Evolutionary conservation across 129 eudicot species (phyloP), one percentile per base, ranked within the genome.

Genomic region (Smallanthus sonchifolius): DNA sequence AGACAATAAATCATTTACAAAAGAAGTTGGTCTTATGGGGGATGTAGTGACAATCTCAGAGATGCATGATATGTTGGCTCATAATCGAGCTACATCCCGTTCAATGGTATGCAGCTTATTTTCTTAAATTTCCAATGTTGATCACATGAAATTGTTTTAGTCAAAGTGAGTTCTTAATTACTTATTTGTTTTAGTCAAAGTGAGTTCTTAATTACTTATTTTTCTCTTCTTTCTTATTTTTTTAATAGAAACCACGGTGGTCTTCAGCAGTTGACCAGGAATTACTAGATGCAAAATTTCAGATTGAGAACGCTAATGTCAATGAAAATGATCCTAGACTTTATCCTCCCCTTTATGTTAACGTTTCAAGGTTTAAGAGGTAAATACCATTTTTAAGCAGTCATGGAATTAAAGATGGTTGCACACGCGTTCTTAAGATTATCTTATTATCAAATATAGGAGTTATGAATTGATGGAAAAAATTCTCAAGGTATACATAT

Each of bases 391-490:
- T 40, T 66, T 66, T 24, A 66, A 55, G 39, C 69, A 34, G 38
- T 39, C 11, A n/a, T 51, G 6, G 39, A 65, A 7, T 24, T 14
- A 65, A 5, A 64, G 19, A 52, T 52, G 52, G 66, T 6, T 75
- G 72, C 52, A 28, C 36, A 24, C 32, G 35, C 51, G 15, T 52
- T 64, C 14, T 34, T 55, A 55, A 28, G 16, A 5, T 36, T 74
- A 45, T 49, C 8, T 36, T 49, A 71, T 32, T 42, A 42, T 55
- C 42, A 47, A 73, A 36, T 72, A 66, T 83, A 90, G 96, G 93
- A 87, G 97, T 82, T 94, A 94, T 45, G 92, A 94, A 63, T 52
- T 88, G 35, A 94, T 94, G 98, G 98, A 94, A 75, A 80, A 88
- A 77, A 87, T 63, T 28, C 91, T 94, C 63, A 94, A 94, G 78